These are phyloP conservation scores for Saccharomycopsis guyanensis DNA, from an alignment of 805 yeast species.

Conservation along the genomic window DNA sequence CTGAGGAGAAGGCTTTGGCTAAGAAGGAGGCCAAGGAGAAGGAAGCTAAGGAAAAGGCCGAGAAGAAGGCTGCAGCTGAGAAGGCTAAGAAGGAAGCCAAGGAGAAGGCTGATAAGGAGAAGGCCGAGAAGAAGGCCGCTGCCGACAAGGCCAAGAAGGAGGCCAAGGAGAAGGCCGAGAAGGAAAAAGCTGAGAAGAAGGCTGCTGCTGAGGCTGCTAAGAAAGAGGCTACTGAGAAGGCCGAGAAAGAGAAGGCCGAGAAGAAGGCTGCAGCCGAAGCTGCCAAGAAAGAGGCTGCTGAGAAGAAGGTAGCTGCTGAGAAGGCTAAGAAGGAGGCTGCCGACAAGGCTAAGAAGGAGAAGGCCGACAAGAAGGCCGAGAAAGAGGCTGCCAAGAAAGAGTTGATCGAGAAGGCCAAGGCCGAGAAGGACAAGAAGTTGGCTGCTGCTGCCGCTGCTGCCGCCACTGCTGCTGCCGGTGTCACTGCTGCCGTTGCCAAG, in stretches of 20 bases:
- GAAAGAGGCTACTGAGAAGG: constrained; percentile 21
- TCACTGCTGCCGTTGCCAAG: constrained; percentile 27
- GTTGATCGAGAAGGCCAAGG: background rate
- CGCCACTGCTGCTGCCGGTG: background rate
- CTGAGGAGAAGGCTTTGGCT: constrained; percentile 8
- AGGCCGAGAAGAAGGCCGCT: constrained; percentile 32
- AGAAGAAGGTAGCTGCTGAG: too few relatives aligned
- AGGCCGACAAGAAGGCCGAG: background rate
- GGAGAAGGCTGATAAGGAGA: constrained; percentile 2
- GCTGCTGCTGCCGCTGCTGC: constrained; percentile 7
- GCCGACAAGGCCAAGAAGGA: constrained; percentile 24
- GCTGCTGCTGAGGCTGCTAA: background rate
- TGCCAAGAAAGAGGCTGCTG: constrained; percentile 2
- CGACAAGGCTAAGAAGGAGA: background rate
- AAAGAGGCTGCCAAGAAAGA: constrained; percentile 3
- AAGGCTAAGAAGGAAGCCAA: constrained; percentile 1
- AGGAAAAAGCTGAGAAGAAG: constrained; percentile 5
- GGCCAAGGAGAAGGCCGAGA: background rate
- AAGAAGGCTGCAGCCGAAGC: background rate
- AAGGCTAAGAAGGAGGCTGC: background rate
- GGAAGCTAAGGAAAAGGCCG: background rate
- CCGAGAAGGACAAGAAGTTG: background rate
- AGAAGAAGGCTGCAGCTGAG: constrained; percentile 23
- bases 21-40: constrained; percentile 10
- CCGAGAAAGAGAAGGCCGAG: constrained; percentile 1